Base-by-base conservation (phyloP, 2,329 filamentous ascomycete species). In the Xylaria sp. region DNA sequence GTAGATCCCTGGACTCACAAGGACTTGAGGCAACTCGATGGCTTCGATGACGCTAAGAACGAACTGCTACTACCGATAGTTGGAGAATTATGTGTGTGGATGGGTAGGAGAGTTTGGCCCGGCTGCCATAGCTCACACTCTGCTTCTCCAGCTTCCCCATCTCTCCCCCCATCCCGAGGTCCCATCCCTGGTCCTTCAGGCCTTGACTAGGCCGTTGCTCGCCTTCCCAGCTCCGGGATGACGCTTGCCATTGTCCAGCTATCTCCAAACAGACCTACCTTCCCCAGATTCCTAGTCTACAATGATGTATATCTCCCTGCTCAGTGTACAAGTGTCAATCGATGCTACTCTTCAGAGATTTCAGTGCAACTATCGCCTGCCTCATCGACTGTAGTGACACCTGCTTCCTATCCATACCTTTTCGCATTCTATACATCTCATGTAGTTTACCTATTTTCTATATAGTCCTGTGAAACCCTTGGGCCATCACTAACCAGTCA, bases 231-330 rank as follows among this genome's bases (percentile, higher is more conserved):
- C 15, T 28, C 56, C n/a, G 13, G 39, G 48, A 64, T 68, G 13
- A 56, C 60, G 61, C 61, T 57, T 68, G 44, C 62, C 62, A 51
- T 55, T 34, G n/a, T 54, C 20, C 8, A 34, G 13, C 9, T 8
- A 15, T 13, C 6, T 23, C 15, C 12, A n/a, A 28, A 52, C 31
- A 12, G 9, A 39, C 15, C 9, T 57, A 31, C 28, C 28, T 54
- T 13, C 34, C 34, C 15, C 13, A 31, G 50, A 23, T 55, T 10
- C 28, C 28, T 20, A 18, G n/a, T 20, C 34, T 37, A 10, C 10
- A 8, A 37, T 37, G 34, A 37, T 37, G 34, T 37, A 10, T 28
- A 37, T 37, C 34, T 37, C 34, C 34, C 34, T 37, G 34, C 34
- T 37, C 34, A 37, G 3, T 37, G 34, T 37, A 9, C 34, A 37